These are phyloP conservation scores for Epicoccum sorghinum DNA, from an alignment of 2,329 filamentous ascomycete species.

Conservation along the genomic window DNA sequence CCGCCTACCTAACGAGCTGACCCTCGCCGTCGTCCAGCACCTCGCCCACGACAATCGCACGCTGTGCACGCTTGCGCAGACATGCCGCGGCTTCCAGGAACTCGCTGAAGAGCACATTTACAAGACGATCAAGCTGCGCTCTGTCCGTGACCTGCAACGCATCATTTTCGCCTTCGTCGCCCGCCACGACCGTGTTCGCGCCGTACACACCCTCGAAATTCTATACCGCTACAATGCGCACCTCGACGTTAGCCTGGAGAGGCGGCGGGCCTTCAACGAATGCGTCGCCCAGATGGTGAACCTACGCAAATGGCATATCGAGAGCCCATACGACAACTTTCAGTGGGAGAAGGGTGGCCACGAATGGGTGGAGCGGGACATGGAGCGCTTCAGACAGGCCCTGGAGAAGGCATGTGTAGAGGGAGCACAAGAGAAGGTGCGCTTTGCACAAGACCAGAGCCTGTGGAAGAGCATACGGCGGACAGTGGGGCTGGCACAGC, in stretches of 20 bases:
- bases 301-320: conserved; percentile 41
- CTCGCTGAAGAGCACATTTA: conserved; percentile 44
- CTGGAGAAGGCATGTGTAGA: conserved; percentile 35
- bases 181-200: conserved; percentile 33
- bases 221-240: conserved; percentile 34
- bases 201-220: conserved; percentile 42
- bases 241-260: conserved; percentile 28
- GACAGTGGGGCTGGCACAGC: conserved; percentile 32
- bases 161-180: conserved; percentile 34
- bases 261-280: conserved; percentile 36
- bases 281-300: conserved; percentile 38
- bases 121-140: conserved; percentile 35
- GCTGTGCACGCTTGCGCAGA: conserved; percentile 37
- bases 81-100: conserved; percentile 37
- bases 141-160: conserved; percentile 31
- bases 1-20: conserved; percentile 37
- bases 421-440: conserved; percentile 20
- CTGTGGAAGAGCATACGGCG: conserved; percentile 21
- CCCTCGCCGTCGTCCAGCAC: conserved; percentile 36
- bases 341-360: conserved; percentile 35
- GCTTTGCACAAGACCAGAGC: conserved; percentile 19
- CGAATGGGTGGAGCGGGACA: conserved; percentile 42
- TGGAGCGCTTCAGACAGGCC: conserved; percentile 38
- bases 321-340: conserved; percentile 46
- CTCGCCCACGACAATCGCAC: conserved; percentile 30